These are phyloP conservation scores for Bjerkandera adusta DNA, from an alignment of 1,284 basidiomycete species.

Conservation along the genomic window DNA sequence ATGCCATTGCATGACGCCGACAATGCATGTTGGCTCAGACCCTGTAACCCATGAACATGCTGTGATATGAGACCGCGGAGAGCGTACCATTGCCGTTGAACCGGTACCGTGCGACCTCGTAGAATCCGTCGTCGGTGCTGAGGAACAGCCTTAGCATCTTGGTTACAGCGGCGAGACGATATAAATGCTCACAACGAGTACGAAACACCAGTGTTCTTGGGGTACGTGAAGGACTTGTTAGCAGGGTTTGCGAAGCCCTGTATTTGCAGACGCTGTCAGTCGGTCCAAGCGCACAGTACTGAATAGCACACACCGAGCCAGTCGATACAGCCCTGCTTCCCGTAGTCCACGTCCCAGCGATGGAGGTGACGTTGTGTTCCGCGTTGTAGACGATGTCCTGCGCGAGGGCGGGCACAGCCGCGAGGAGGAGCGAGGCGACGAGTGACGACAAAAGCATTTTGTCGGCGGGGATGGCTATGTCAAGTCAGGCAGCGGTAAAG, in stretches of 20 bases:
- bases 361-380: conserved; percentile 58
- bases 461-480: conserved; percentile 4
- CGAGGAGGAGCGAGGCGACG: conserved; percentile 34
- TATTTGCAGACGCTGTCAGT: conserved; percentile 5
- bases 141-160: not conserved
- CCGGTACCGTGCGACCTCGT: conserved; percentile 86
- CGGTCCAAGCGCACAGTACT: conserved; percentile 1
- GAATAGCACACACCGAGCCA: conserved; percentile 70
- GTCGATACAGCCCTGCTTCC: conserved; percentile 76
- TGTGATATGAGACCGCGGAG: not conserved
- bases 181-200: conserved; percentile 76
- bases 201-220: conserved; percentile 78
- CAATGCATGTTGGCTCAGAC: conserved; percentile 76
- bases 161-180: not conserved
- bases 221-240: conserved; percentile 80
- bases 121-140: conserved; percentile 71
- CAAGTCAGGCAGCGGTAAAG: conserved; percentile 19
- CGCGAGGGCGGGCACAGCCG: conserved; percentile 34
- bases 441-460: conserved; percentile 31
- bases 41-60: conserved; percentile 37
- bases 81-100: conserved; percentile 76
- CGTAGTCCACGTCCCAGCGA: conserved; percentile 85
- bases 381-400: conserved; percentile 35
- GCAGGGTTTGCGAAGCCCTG: conserved; percentile 84
- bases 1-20: conserved; percentile 81